Base-by-base conservation (phyloP, 352 stramenopile species). In the Phytophthora idaei region DNA sequence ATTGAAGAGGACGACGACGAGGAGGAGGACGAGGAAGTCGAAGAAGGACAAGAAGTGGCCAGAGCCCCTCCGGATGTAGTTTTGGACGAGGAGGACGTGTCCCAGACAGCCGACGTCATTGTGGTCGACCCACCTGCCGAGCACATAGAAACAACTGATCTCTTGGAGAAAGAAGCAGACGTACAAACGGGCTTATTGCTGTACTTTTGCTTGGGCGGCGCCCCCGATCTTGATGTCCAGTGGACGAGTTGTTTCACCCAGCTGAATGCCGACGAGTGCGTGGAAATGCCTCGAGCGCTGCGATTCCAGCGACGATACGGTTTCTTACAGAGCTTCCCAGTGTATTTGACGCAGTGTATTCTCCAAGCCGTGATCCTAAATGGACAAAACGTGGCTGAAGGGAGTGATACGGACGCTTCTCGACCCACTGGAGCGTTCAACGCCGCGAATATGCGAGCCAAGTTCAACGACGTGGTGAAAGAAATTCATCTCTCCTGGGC, bases 1-100 rank as follows among this genome's bases (percentile, higher is more conserved):
- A 91, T 91, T 73, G 82, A 91, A 73, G 80, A 88, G 8, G 76
- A 87, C 14, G 80, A 87, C 5, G 76, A 81, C 17, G 64, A 80
- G 4, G 64, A 64, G 12, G 56, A 64, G 11, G 55, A 57, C 0
- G 52, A 73, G 77, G 71, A 80, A 42, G 48, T 60, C 15, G 75
- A 83, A n/a, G 78, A 77, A 8, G 58, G 68, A 15, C 65, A 65
- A 42, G 52, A 53, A 0, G 10, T 8, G 15, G 14, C 31, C 3
- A 78, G 73, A 63, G 72, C 80, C 17, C 69, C 78, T 21, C 74
- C 69, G 2, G 76, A 89, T 60, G 37, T 80, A 55, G 66, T 80
- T 58, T 57, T 74, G n/a, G 78, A 82, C 37, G 75, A 85, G 48
- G 65, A 80, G 45, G 64, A 69, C 39, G 25, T 44, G 4, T 56